These are phyloP conservation scores for Puccinellia tenuiflora DNA, from an alignment of 176 grass and related monocot species.

Conservation along the genomic window DNA sequence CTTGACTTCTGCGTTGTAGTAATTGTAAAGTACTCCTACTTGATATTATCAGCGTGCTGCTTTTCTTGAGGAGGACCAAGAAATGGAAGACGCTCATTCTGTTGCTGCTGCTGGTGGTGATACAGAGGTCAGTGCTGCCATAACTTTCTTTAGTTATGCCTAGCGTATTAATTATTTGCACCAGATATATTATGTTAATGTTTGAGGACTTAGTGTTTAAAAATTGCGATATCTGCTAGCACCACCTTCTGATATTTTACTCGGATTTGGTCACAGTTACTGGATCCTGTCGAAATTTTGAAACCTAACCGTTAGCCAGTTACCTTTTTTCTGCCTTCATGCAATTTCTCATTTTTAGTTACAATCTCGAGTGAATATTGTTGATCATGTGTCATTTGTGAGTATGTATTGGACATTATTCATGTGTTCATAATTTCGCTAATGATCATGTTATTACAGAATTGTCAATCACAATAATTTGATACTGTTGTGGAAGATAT, in stretches of 20 bases:
- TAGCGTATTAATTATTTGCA: neutral
- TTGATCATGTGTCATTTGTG: constrained; percentile 4
- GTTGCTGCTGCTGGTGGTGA: constrained; percentile 67
- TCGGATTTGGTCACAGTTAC: neutral
- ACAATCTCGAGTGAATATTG: neutral
- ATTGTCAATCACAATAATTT: neutral
- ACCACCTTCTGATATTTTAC: neutral
- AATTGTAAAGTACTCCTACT: constrained; percentile 1
- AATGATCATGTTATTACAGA: neutral
- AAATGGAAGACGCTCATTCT: constrained; percentile 94
- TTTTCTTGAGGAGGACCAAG: constrained; percentile 77
- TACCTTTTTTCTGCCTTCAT: neutral
- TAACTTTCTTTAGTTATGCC: neutral
- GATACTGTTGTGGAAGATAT: constrained; percentile 9
- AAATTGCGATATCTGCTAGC: too few relatives aligned
- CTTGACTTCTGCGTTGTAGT: neutral
- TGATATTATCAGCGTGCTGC: constrained; percentile 60
- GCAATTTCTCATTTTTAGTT: neutral
- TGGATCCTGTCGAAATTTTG: neutral
- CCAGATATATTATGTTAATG: neutral
- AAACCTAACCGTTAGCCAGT: neutral
- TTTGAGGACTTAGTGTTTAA: neutral
- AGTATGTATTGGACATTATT: neutral
- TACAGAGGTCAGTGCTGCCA: constrained; percentile 58
- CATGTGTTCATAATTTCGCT: neutral